Evolutionary conservation across 805 yeast genomes (phyloP), one percentile per base, ranked within the genome.

Genomic region (Scheffersomyces ergatensis): DNA sequence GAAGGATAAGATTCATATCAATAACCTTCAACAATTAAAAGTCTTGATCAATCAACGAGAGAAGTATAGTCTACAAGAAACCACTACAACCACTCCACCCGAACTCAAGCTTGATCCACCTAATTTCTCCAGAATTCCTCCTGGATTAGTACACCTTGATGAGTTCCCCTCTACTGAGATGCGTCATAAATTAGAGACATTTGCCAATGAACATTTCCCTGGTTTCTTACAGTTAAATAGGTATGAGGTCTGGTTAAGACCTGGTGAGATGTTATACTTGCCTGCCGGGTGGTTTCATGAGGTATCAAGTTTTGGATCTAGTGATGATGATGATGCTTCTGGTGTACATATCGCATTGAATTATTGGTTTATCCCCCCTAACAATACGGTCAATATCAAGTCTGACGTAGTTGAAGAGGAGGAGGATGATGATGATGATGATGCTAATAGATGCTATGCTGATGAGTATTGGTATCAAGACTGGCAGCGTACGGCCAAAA

Each of bases 261-360:
- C 83, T 0, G 89, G 89, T 0, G 80, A 83, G 36, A 78, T 82
- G 82, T 57, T 85, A 17, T 85, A 77, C 53, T 55, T 85, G 19
- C 92, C 92, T 0, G 76, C 85, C 1, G 89, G 92, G 2, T 85
- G 90, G 90, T 85, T 85, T 52, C 92, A 85, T 55, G 92, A 85
- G 56, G 92, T 85, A 2, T 76, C 86, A 1, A 81, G 87, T 8
- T 82, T 67, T 55, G 82, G 83, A 2, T 57, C 55, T 8, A 47
- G 18, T 14, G 44, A 47, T 8, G 13, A 15, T 6, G 15, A 29
- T 14, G n/a, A 26, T 5, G 19, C 27, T 11, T 40, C 43, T 17
- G 41, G 45, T 30, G 60, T 70, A 2, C 92, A 85, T 51, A 66
- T 77, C 26, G 89, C 90, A 0, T 51, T 83, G 9, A 85, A 85